Evolutionary conservation across 2,329 filamentous ascomycete genomes (phyloP).

Genomic region (Meredithiella fracta): DNA sequence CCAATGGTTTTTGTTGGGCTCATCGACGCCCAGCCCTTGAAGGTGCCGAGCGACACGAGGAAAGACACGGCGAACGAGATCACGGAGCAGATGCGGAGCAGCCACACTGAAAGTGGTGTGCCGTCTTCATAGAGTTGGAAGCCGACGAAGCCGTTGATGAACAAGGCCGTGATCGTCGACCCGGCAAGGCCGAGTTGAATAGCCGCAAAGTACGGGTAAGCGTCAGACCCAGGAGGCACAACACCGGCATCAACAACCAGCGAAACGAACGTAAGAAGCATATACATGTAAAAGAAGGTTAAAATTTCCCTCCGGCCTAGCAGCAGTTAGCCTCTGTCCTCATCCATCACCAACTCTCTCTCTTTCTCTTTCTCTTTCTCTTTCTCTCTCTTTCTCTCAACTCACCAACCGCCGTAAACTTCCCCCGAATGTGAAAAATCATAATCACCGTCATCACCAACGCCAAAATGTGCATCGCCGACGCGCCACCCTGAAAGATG

Average conservation of each 20-base stretch:
- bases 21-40: constrained; percentile 79
- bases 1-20: constrained; percentile 73
- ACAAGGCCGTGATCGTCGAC: constrained; percentile 69
- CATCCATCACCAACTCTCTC: no score
- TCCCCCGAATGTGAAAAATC: constrained; percentile 90
- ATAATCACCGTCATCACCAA: constrained; percentile 90
- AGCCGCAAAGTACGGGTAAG: constrained; percentile 84
- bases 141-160: constrained; percentile 96
- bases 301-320: constrained; percentile 51
- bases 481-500: constrained; percentile 86
- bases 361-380: no score
- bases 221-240: constrained; percentile 60
- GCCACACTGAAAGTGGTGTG: constrained; percentile 83
- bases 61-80: constrained; percentile 76
- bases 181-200: constrained; percentile 73
- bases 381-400: no score
- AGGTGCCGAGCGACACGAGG: constrained; percentile 76
- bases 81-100: constrained; percentile 62
- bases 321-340: constrained; percentile 6
- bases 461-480: constrained; percentile 81
- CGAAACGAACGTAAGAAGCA: constrained; percentile 74
- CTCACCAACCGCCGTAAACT: constrained; percentile 93
- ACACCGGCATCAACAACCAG: constrained; percentile 87
- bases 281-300: constrained; percentile 94
- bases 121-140: constrained; percentile 98